These are phyloP conservation scores for Mycena crocata DNA, from an alignment of 768 basidiomycete species.

Conservation along the genomic window DNA sequence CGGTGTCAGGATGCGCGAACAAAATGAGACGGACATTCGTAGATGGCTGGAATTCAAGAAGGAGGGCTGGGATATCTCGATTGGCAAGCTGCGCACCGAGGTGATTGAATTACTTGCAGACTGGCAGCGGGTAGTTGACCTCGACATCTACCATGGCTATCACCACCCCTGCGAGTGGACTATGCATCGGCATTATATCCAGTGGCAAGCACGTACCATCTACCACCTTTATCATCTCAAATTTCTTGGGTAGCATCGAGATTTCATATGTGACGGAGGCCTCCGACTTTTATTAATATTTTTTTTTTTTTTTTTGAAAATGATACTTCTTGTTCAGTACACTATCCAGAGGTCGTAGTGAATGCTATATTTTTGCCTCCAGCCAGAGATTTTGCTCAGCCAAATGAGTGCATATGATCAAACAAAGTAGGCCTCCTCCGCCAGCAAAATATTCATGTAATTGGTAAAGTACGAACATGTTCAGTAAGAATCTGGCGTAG, in stretches of 20 bases:
- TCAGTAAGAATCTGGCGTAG: no score
- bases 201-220: conserved; percentile 13
- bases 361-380: no score
- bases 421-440: no score
- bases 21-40: not conserved
- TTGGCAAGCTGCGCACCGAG: not conserved
- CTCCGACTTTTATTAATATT: no score
- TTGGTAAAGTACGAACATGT: no score
- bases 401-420: no score
- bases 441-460: no score
- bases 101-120: not conserved
- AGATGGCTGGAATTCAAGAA: not conserved
- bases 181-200: not conserved
- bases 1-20: not conserved
- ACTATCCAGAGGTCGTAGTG: no score
- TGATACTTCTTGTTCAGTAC: no score
- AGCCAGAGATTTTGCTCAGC: no score
- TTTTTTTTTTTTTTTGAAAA: no score
- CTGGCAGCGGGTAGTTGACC: not conserved
- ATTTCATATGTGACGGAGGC: no score
- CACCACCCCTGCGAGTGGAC: conserved; percentile 5
- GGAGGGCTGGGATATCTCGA: not conserved
- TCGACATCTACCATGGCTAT: not conserved
- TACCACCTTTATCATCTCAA: conserved; percentile 7
- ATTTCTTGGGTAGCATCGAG: not conserved